Evolutionary conservation across 306 rosid species (phyloP), one percentile per base, ranked within the genome.

Genomic region (Quercus agrifolia): DNA sequence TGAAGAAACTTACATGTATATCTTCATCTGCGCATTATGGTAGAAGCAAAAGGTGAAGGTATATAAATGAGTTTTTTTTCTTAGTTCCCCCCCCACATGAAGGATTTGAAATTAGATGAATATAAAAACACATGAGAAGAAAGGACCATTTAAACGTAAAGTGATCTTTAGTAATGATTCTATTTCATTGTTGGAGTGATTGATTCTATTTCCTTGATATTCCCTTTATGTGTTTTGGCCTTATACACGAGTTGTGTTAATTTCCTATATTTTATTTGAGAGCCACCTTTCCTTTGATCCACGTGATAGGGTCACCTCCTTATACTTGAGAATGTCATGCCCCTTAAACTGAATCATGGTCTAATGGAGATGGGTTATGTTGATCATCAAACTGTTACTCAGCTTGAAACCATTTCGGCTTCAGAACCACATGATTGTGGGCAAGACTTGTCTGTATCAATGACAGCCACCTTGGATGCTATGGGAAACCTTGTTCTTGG

Each of bases 311-410:
- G 98, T 80, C 98, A 94, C 83, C 87, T 90, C 82, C 90, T 94
- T 71, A 90, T 80, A 71, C 84, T 94, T 68, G 78, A 94, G 83
- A 91, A 92, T 78, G 87, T 87, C 71, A 81, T 82, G 69, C 83
- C 78, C 82, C 86, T 92, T 83, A 81, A 77, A 51, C 76, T 92
- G 84, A 92, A 91, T 85, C 98, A 92, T 86, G 98, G 94, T 76
- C 78, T 91, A 79, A 94, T 94, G 98, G 98, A 94, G 85, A 90
- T 74, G 18, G 92, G 94, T 61, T 94, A 94, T 84, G 87, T 91
- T 76, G 83, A 85, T 78, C 94, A 94, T 82, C 78, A 86, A 77
- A 70, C 74, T 70, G 66, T 82, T 41, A 38, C 79, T 77, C 76
- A 68, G 2, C 68, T 57, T 76, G 86, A 85, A 66, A 54, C 77